phyloP scores from a whole-genome alignment of 2,329 filamentous ascomycete genomes.

The Myriosclerotinia duriaeana region DNA sequence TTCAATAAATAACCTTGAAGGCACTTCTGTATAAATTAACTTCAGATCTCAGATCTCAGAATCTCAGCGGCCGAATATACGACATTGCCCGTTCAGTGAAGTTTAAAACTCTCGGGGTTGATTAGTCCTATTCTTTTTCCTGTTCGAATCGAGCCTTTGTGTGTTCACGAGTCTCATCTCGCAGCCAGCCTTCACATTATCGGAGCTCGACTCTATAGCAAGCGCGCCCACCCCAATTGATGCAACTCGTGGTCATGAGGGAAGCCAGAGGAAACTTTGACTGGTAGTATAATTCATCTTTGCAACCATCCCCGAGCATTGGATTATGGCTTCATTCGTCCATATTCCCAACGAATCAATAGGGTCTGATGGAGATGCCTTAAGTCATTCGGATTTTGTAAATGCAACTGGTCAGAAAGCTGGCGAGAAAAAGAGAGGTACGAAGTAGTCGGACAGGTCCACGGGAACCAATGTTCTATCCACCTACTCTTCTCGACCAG shows the following conservation, averaged over 20 bases:
- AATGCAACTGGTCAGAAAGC: slow-evolving; percentile 10
- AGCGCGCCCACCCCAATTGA: not conserved
- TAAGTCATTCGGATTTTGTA: not conserved
- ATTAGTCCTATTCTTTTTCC: not conserved
- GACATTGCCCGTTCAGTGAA: not conserved
- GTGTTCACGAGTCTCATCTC: not conserved
- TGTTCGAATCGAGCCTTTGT: not conserved
- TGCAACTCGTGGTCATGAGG: not conserved
- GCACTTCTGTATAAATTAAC: not conserved
- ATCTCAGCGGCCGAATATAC: not conserved
- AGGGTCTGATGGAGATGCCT: not conserved
- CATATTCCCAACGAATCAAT: not conserved
- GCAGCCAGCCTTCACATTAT: not conserved
- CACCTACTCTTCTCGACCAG: not conserved
- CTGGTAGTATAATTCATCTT: not conserved
- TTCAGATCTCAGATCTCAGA: not conserved
- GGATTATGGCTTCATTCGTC: slow-evolving; percentile 12
- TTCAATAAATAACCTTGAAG: not conserved
- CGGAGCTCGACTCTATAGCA: not conserved
- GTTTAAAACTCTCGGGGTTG: not conserved
- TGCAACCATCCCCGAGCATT: not conserved
- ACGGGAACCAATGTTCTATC: not conserved
- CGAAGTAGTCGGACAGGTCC: slow-evolving; percentile 3
- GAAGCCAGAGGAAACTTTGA: not conserved
- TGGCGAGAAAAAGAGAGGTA: slow-evolving; percentile 34